Percentiles rank a stretch among this genome's conserved stretches.
phyloP scores from a whole-genome alignment of 352 stramenopile species.

The Pythium myriotylum region DNA sequence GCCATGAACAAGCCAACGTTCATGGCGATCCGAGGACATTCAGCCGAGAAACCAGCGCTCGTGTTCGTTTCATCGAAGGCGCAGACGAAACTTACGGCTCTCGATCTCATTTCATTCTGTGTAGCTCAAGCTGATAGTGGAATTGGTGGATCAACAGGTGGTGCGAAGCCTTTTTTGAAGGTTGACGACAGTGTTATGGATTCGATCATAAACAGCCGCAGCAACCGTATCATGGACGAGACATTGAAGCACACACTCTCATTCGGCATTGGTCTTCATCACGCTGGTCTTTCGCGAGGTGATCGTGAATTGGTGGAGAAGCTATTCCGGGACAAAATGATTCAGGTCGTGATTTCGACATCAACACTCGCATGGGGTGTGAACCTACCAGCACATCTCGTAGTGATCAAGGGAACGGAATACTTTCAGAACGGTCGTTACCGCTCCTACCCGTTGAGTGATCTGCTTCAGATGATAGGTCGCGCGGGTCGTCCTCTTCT shows the following conservation, averaged over 20 bases:
- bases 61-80: slow-evolving; percentile 99
- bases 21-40: slow-evolving; percentile 96
- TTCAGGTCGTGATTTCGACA: slow-evolving; percentile 95
- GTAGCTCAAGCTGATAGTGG: slow-evolving; percentile 63
- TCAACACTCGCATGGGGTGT: slow-evolving; percentile 95
- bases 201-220: slow-evolving; percentile 64
- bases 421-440: slow-evolving; percentile 96
- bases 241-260: slow-evolving; percentile 94
- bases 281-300: slow-evolving; percentile 86
- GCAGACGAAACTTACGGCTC: slow-evolving; percentile 96
- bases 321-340: slow-evolving; percentile 95
- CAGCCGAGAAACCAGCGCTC: slow-evolving; percentile 92
- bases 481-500: slow-evolving; percentile 95
- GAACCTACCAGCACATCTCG: slow-evolving; percentile 97
- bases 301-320: slow-evolving; percentile 97
- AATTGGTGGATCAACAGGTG: slow-evolving; percentile 59
- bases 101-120: slow-evolving; percentile 97
- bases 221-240: slow-evolving; percentile 86
- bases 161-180: slow-evolving; percentile 94
- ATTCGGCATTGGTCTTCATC: slow-evolving; percentile 98
- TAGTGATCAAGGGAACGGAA: slow-evolving; percentile 99
- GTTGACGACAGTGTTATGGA: slow-evolving; percentile 91
- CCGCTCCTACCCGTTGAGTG: slow-evolving; percentile 97
- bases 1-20: slow-evolving; percentile 99
- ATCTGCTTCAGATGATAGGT: slow-evolving; percentile 99